Evolutionary conservation across 352 stramenopile species (phyloP), one percentile per base, ranked within the genome.

Genomic region (Phytopythium chamaehyphon): DNA sequence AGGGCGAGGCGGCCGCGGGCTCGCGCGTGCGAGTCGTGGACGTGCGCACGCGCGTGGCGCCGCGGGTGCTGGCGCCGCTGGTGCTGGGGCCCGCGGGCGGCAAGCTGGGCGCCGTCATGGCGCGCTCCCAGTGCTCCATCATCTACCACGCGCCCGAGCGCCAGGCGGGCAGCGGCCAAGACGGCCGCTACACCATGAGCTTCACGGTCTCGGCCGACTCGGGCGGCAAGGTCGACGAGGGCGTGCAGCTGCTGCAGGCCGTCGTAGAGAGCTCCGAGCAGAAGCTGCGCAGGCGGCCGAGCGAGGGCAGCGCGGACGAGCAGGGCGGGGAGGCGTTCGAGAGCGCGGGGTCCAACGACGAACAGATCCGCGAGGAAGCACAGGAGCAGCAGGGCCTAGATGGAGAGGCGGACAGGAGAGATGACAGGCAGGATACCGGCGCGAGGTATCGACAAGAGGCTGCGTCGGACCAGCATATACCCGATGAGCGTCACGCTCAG

Each of bases 31-130:
- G 58, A 12, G 47, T 69, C 33, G 70, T 90, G 43, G 62, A 60
- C 22, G 62, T 90, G 19, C 55, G 61, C 28, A 87, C 74, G 22
- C 72, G 55, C 15, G 62, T 73, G 42, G 64, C 78, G 2, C 59
- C 76, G 24, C 54, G 66, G 37, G 14, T 52, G 6, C 59, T 90
- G 19, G 58, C 68, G 24, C 64, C 74, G 45, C 66, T 84, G 16
- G 62, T 88, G 35, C 68, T 85, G 21, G 75, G 79, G 7, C 55
- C 60, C 0, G 74, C 72, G 19, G 64, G 67, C 23, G 59, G 59
- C n/a, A 74, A 77, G 10, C 61, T 90, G 18, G 75, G 84, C n/a
- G 62, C 54, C 15, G 67, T 88, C 40, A 86, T 88, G 73, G 63
- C 64, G 28, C 69, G 72, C 40, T 66, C 74, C 18, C 71, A 79